phyloP scores from a whole-genome alignment of 2,329 filamentous ascomycete genomes.

The Macrophomina phaseolina region DNA sequence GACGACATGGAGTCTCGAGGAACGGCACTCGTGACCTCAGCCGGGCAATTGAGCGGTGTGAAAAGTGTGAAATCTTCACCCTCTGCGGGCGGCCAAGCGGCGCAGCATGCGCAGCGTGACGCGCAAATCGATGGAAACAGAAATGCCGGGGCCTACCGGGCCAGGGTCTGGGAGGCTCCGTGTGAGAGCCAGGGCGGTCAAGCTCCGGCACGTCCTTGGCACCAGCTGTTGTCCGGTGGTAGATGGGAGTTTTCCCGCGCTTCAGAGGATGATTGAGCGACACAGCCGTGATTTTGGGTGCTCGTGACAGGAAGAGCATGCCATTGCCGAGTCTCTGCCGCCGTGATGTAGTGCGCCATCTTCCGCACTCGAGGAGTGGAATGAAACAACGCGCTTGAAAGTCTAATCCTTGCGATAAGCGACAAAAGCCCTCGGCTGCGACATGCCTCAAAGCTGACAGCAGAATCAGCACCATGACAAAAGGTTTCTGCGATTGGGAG shows the following conservation, averaged over 20 bases:
- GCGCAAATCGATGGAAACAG: background rate
- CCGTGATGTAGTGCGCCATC: background rate
- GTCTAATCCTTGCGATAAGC: conserved; percentile 7
- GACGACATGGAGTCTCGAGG: background rate
- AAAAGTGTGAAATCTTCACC: background rate
- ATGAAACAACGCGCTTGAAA: background rate
- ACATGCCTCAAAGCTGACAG: background rate
- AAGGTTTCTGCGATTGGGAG: background rate
- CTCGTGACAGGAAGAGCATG: background rate
- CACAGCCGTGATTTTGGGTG: background rate
- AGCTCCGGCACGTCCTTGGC: conserved; percentile 81
- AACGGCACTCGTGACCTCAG: background rate
- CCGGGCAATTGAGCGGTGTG: conserved; percentile 6
- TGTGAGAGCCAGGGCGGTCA: conserved; percentile 67
- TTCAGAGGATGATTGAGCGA: conserved; percentile 17
- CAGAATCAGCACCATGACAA: conserved; percentile 10
- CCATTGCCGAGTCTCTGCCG: background rate
- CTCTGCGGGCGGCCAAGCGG: background rate
- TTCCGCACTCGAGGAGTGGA: background rate
- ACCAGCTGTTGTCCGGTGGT: conserved; percentile 72
- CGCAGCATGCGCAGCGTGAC: background rate
- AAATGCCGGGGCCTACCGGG: background rate
- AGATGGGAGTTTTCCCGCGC: conserved; percentile 35
- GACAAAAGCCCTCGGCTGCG: background rate
- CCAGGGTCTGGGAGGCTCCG: background rate